A percentile compares a stretch with the other conserved stretches of the same genome.
These are phyloP conservation scores for Lithospermum erythrorhizon DNA, from an alignment of 257 asterid species.

Conservation along the genomic window DNA sequence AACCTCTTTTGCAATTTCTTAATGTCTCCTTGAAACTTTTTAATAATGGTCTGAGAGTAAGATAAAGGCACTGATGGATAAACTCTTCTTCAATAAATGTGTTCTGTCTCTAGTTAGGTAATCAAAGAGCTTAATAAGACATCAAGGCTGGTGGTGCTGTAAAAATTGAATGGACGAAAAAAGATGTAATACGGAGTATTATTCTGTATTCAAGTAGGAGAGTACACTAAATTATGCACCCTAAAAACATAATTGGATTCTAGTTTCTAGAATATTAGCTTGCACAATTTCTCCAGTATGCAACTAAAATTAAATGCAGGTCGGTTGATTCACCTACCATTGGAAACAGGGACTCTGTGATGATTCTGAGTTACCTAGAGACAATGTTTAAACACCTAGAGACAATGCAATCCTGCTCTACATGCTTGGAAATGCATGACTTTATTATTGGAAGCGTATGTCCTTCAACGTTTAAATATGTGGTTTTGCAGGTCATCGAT, in stretches of 20 bases:
- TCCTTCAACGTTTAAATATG: conserved; percentile 5
- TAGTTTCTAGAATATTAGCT: conserved; percentile 19
- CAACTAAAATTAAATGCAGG: conserved; percentile 47
- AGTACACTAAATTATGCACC: too few relatives aligned
- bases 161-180: too few relatives aligned
- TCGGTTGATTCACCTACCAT: conserved; percentile 10
- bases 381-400: conserved; percentile 31
- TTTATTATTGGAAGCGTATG: too few relatives aligned
- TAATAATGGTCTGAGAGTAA: too few relatives aligned
- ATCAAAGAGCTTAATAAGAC: neutral
- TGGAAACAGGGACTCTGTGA: conserved; percentile 11
- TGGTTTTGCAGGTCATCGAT: conserved; percentile 54
- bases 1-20: too few relatives aligned
- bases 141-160: too few relatives aligned
- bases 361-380: conserved; percentile 19
- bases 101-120: neutral
- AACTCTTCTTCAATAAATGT: too few relatives aligned
- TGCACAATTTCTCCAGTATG: conserved; percentile 54
- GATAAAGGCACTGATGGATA: too few relatives aligned
- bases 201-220: too few relatives aligned
- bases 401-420: conserved; percentile 12
- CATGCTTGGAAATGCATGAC: neutral
- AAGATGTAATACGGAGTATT: too few relatives aligned
- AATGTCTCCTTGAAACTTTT: too few relatives aligned
- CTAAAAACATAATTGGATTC: neutral